Evolutionary conservation across 2,329 filamentous ascomycete genomes (phyloP), one percentile per base, ranked within the genome.

Genomic region (Colletotrichum scovillei): DNA sequence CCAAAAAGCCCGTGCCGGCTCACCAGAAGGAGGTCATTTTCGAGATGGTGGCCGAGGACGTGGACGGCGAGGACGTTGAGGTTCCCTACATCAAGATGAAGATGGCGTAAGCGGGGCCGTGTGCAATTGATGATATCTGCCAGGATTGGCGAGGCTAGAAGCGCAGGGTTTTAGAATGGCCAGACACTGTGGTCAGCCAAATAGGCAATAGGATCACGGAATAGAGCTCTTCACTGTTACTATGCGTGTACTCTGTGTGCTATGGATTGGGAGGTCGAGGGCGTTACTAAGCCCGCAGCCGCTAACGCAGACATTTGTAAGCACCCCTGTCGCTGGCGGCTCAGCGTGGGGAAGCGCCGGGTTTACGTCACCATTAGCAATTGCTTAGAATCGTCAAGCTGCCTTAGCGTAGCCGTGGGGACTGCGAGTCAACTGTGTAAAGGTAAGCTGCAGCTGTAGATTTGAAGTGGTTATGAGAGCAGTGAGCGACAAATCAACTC

Each of bases 1-100:
- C 94, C 74, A 97, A 96, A 96, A 98, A 98, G 87, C 89, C 92
- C 2, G 93, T 99, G 71, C 96, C 97, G 0, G 89, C 91, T 4
- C 96, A 98, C 81, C 95, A 98, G 86, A 97, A 94, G 88, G 96
- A 98, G 79, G 91, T 98, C 75, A 98, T 98, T 78, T 97, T 98
- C 80, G 97, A 98, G 86, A 93, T 98, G 76, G 97, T 97, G 7
- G 94, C 93, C 0, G 96, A 98, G 81, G 97, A 98, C 80, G 86
- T 91, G 80, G 92, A 91, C 4, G 96, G 94, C 75, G 95, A 98
- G 84, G 97, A 99, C 82, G 96, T 98, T 1, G 97, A 99, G 85
- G 93, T 98, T 77, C 97, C 97, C 4, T 98, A 98, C 82, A 94
- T 98, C 79, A 97, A 96, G 91, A 91, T 98, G 76, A 96, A 92